Percentiles rank a stretch among this genome's conserved stretches.
phyloP scores from a whole-genome alignment of 2,329 filamentous ascomycete species.

The Aspergillus aculeatinus region DNA sequence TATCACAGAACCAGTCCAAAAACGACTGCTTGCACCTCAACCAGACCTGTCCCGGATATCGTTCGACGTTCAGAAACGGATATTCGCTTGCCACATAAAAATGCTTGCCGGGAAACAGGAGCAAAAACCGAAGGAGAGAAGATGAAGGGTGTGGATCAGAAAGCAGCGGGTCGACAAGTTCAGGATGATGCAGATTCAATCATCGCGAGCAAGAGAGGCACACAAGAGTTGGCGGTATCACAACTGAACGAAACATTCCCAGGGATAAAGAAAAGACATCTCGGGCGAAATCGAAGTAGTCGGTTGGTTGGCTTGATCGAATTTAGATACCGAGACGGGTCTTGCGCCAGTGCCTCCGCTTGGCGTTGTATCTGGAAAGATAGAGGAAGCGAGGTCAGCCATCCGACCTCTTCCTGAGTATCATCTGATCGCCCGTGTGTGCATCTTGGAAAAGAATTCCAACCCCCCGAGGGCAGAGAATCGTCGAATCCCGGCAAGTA shows the following conservation, averaged over 20 bases:
- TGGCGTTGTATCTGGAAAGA: constrained; percentile 89
- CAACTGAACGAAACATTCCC: constrained; percentile 29
- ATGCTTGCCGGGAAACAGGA: constrained; percentile 1
- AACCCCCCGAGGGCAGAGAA: not conserved
- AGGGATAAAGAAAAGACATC: constrained; percentile 24
- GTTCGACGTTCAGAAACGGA: not conserved
- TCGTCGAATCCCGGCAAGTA: not conserved
- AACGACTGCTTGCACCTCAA: constrained; percentile 12
- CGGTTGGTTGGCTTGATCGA: constrained; percentile 13
- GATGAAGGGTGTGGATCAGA: not conserved
- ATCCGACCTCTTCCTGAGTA: not conserved
- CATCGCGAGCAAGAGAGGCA: constrained; percentile 16
- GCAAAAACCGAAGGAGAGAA: not conserved
- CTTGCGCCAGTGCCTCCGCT: constrained; percentile 99
- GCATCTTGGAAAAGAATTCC: not conserved
- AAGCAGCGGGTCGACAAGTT: constrained; percentile 17
- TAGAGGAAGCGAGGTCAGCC: constrained; percentile 15
- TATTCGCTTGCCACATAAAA: constrained; percentile 6
- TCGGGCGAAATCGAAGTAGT: constrained; percentile 45
- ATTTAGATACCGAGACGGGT: constrained; percentile 97
- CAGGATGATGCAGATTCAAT: constrained; percentile 16
- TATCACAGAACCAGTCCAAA: constrained; percentile 12
- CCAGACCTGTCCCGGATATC: not conserved
- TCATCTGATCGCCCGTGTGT: not conserved
- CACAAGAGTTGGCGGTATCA: constrained; percentile 25